Conservation (phyloP, 805 yeast species). For the Saturnispora galanensis region DNA sequence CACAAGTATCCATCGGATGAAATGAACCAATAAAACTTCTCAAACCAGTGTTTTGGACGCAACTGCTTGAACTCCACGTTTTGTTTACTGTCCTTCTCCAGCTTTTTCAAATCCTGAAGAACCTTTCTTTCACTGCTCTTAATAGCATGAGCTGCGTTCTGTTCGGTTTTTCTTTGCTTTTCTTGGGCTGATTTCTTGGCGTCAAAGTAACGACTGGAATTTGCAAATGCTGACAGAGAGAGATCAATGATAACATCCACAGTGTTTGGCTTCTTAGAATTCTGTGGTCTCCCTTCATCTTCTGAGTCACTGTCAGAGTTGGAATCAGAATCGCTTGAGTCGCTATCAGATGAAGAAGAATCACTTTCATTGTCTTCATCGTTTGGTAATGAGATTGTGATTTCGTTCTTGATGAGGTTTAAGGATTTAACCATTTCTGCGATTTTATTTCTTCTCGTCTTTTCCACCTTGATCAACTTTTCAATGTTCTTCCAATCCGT, state of each 20-base stretch:
- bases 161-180: conserved; percentile 73
- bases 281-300: conserved; percentile 4
- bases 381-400: conserved; percentile 46
- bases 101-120: conserved; percentile 55
- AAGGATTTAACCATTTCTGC: conserved; percentile 64
- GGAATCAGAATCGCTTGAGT: conserved; percentile 17
- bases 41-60: conserved; percentile 81
- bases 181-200: conserved; percentile 64
- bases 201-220: conserved; percentile 74
- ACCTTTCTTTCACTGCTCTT: conserved; percentile 76
- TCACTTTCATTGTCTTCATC: conserved; percentile 28
- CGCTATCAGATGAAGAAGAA: conserved; percentile 22
- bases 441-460: conserved; percentile 49
- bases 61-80: conserved; percentile 41
- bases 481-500: conserved; percentile 94
- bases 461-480: conserved; percentile 59
- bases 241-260: conserved; percentile 60
- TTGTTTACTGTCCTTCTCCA: conserved; percentile 48
- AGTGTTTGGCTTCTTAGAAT: conserved; percentile 14
- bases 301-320: conserved; percentile 31
- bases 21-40: conserved; percentile 91
- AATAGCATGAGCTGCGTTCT: conserved; percentile 67
- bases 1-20: conserved; percentile 82
- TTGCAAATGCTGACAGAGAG: conserved; percentile 71
- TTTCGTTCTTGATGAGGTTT: conserved; percentile 57